phyloP scores from a whole-genome alignment of 257 asterid genomes.

The Solanum microdontum region DNA sequence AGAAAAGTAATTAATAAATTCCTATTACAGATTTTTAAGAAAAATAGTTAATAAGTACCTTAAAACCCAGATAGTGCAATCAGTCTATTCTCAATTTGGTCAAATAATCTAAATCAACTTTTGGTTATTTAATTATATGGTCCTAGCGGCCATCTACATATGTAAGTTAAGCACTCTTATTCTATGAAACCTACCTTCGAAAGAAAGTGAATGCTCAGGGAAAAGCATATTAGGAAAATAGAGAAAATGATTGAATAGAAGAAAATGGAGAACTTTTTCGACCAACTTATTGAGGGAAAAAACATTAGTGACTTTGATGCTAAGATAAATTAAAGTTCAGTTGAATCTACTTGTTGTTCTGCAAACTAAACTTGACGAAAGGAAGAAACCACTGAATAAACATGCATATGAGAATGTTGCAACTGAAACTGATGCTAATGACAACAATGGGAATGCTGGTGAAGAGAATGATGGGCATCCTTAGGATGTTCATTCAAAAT shows the following conservation, averaged over 20 bases:
- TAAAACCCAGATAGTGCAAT: background rate
- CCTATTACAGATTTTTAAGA: background rate
- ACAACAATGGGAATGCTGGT: background rate
- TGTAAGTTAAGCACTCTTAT: background rate
- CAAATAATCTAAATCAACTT: too few species aligned
- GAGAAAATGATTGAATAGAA: background rate
- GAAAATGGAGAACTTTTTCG: background rate
- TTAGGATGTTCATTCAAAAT: background rate
- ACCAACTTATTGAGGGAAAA: background rate
- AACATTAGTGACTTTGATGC: background rate
- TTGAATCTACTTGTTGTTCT: background rate
- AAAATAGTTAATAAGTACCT: background rate
- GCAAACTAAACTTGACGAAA: background rate
- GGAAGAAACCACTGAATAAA: background rate
- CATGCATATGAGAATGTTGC: background rate
- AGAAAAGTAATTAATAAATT: background rate
- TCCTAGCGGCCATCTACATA: background rate
- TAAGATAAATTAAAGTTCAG: background rate
- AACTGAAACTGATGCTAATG: background rate
- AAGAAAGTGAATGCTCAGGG: background rate
- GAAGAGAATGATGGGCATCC: background rate
- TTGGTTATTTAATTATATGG: background rate
- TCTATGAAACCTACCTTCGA: background rate
- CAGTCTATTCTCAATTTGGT: background rate
- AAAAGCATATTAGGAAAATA: background rate